Evolutionary conservation across 2,329 filamentous ascomycete genomes (phyloP), one percentile per base, ranked within the genome.

Genomic region (Monosporascus sp.): DNA sequence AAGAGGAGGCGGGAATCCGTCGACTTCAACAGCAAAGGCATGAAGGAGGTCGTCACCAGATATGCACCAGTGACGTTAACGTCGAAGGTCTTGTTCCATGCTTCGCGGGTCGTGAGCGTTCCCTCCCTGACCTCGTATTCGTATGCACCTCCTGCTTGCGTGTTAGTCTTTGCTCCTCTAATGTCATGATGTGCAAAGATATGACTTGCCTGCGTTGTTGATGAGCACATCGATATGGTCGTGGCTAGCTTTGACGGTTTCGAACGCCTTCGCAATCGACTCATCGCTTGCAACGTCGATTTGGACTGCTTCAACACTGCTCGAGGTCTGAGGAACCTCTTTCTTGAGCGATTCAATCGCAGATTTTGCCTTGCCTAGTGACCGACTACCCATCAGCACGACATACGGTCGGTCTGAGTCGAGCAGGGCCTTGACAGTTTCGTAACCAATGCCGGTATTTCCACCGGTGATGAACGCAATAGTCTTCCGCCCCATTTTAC

Each of bases 371-470:
- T 82, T 84, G 2, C 70, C 65, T 1, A 76, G 38, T 2, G 70
- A 73, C 2, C 83, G 78, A 27, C 74, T 74, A 43, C 81, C 82
- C 3, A 87, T 62, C n/a, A 85, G 60, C 51, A 87, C 73, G 7
- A 74, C 69, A 62, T 85, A 85, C 17, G 66, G 68, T 1, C 62
- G 17, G 22, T 52, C 51, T 0, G 82, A 81, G 6, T 65, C 56
- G 44, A 73, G 68, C 1, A 86, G 68, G 1, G 79, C 76, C 55
- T 78, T 81, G 50, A 85, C 75, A 6, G 72, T 74, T 58, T 85
- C 76, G 24, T 75, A 77, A 2, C 84, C 83, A 26, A 87, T 74
- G 19, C 82, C 82, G 0, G 77, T 82, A 59, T 84, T 85, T 55
- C 73, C 82, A 38, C 83, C 82, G 2, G 83, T 86, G 58, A 86